Evolutionary conservation across 2,329 filamentous ascomycete species (phyloP), one percentile per base, ranked within the genome.

Genomic region (Elsinoe necatrix): DNA sequence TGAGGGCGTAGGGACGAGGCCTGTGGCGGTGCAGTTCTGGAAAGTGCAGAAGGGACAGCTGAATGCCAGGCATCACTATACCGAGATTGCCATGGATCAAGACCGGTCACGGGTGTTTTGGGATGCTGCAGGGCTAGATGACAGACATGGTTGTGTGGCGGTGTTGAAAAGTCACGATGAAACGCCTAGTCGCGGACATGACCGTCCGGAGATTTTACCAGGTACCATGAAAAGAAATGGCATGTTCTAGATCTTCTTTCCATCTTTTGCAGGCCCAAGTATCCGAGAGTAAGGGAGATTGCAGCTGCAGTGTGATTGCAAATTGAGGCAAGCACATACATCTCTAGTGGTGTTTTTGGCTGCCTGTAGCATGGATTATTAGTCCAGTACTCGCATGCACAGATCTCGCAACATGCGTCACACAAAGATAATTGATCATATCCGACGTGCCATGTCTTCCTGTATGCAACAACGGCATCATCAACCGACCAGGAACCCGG

Each of bases 121-220:
- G 27, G 45, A 21, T 25, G 25, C 18, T 21, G 48, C 48, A 52
- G 31, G 48, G 48, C 48, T 52, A n/a, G 21, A 11, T 6, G 43
- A 29, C 25, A 48, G 43, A 31, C 31, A 16, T 35, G 31, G 47
- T 16, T 52, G 48, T 39, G 48, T 52, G 48, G 48, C 48, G 48
- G 48, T 52, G 31, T 27, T 8, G 18, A 29, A 21, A 52, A 34
- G 29, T 35, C 20, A 34, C 25, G 34, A 52, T 34, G 48, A 52
- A 35, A 52, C 48, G 48, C 31, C 48, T 31, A 50, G 45, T 50
- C 23, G 27, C 48, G 48, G 48, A 52, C 31, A 25, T 25, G 48
- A 21, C 48, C 29, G 29, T 39, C 48, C 16, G 48, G 31, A 37
- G 16, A 25, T 23, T 21, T 39, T 43, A 35, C 16, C 48, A 23